These are phyloP conservation scores for Agapanthus africanus DNA, from an alignment of 106 monocot species.

Conservation along the genomic window DNA sequence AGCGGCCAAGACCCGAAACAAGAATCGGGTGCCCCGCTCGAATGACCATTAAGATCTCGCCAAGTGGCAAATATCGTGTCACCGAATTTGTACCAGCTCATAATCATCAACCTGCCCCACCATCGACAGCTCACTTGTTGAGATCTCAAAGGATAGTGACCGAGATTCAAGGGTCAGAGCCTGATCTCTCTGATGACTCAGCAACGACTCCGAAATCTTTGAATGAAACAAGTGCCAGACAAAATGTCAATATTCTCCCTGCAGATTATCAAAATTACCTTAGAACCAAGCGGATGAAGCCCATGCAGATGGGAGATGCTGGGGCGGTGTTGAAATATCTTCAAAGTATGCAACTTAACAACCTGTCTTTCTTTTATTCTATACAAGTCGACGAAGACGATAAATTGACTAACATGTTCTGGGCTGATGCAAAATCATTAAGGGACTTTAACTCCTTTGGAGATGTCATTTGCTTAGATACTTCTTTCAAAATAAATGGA, in stretches of 20 bases:
- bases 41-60: constrained; percentile 45
- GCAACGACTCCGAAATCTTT: constrained; percentile 7
- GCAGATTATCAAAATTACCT: constrained; percentile 19
- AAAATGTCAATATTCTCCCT: constrained; percentile 10
- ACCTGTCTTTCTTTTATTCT: constrained; percentile 24
- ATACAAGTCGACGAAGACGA: constrained; percentile 32
- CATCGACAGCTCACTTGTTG: constrained; percentile 23
- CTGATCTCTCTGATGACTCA: constrained; percentile 10
- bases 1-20: constrained; percentile 39
- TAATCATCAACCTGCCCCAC: constrained; percentile 50
- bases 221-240: constrained; percentile 3
- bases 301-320: constrained; percentile 22
- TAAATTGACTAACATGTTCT: constrained; percentile 31
- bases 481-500: constrained; percentile 16
- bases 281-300: constrained; percentile 16
- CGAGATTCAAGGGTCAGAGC: constrained; percentile 14
- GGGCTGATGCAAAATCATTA: constrained; percentile 22
- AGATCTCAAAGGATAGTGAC: constrained; percentile 26
- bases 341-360: constrained; percentile 20
- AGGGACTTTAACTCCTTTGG: constrained; percentile 20
- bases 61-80: constrained; percentile 35
- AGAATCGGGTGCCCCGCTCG: constrained; percentile 53
- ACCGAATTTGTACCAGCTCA: constrained; percentile 42
- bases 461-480: constrained; percentile 26
- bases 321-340: constrained; percentile 24